Base-by-base conservation (phyloP, 257 asterid species). In the Linaria vulgaris region DNA sequence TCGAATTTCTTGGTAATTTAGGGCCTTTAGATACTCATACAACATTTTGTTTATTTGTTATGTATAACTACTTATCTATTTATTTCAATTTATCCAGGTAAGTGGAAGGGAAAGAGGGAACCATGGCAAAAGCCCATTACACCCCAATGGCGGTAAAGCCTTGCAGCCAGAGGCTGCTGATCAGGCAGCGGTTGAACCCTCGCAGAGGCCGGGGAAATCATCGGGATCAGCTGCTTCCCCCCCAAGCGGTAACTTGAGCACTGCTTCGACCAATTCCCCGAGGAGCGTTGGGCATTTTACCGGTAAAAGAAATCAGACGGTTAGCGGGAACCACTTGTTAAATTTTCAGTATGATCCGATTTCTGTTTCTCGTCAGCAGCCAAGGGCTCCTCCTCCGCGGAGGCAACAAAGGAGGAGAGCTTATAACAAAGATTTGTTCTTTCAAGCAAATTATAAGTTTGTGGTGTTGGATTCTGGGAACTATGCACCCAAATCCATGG, bases 381-480 rank as follows among this genome's bases (percentile, higher is more conserved):
- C 85, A 51, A 60, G 84, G 72, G 72, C 74, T 23, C 95, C 91
- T 72, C 85, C 86, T 57, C 84, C 87, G 25, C 71, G 90, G 63
- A 85, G 85, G 69, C 83, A 79, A 58, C 76, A 62, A 20, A 85
- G 73, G 82, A 80, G 89, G 69, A 92, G 69, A 68, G 96, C 96
- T 56, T 92, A 89, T 69, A 89, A 92, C 78, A 92, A 87, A 80
- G 99, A 92, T 71, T 80, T 92, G 66, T 92, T 92, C 74, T 84
- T 92, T 69, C 99, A 92, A 78, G 99, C 97, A 59, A 92, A 89
- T 70, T 92, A 85, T 89, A 87, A 82, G 84, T 92, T 92, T 81
- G 94, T 89, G 23, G 67, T 92, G 61, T 79, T 92, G 54, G 96
- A 87, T 74, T 77, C 97, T 7, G 95, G 94, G 54, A 77, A 78